These are phyloP conservation scores for Aquilaria malaccensis DNA, from an alignment of 345 rosid genomes.

Conservation along the genomic window DNA sequence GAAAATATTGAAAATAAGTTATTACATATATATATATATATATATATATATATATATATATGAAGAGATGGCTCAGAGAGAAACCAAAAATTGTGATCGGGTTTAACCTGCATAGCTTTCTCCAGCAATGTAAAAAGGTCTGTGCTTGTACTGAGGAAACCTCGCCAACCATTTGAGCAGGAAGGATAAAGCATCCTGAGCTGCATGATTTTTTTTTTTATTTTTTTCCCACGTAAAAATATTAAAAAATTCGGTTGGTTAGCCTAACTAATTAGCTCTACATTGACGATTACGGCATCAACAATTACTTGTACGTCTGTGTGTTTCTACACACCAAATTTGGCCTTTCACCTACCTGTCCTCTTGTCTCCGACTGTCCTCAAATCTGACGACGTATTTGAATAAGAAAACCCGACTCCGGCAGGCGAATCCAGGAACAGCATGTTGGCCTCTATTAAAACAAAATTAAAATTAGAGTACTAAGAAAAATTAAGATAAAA, in stretches of 20 bases:
- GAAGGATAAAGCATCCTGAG: constrained; percentile 56
- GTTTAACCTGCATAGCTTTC: constrained; percentile 85
- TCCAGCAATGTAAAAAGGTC: constrained; percentile 81
- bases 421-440: constrained; percentile 88
- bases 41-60: background rate
- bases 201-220: constrained; percentile 30
- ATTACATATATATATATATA: background rate
- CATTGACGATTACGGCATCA: constrained; percentile 2
- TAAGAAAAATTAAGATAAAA: too few species aligned
- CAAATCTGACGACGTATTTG: constrained; percentile 53
- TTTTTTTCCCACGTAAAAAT: constrained; percentile 3
- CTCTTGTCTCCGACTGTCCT: constrained; percentile 63
- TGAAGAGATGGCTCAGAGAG: background rate
- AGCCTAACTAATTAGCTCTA: constrained; percentile 16
- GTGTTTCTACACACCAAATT: background rate
- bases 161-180: constrained; percentile 62
- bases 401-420: constrained; percentile 84
- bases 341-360: constrained; percentile 36
- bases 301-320: background rate
- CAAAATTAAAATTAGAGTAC: too few species aligned
- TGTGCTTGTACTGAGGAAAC: constrained; percentile 60
- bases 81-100: background rate
- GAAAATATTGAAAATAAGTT: background rate
- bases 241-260: background rate
- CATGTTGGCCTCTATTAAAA: constrained; percentile 58